Evolutionary conservation across 1,284 basidiomycete genomes (phyloP), one percentile per base, ranked within the genome.

Genomic region (Papiliotrema nemorosa): DNA sequence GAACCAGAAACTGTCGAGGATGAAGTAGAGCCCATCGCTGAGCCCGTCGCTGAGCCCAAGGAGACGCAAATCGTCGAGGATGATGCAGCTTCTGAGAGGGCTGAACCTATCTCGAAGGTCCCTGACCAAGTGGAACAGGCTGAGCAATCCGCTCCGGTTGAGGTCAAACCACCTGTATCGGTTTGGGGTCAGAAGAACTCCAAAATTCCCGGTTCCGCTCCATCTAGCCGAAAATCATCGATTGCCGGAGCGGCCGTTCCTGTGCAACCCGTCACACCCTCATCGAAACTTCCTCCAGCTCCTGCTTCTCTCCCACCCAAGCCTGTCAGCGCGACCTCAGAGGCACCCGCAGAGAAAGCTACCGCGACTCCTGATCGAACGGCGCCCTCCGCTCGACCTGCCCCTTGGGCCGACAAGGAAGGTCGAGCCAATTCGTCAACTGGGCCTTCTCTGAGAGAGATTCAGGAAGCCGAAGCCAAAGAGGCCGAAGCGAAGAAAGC

Each of bases 381-480:
- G 12, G 34, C 59, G 1, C 26, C 61, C 13, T 49, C 63, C 4
- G 53, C 66, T 25, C 70, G 69, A 49, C 55, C 64, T 20, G 75
- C 72, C 12, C 74, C 72, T 3, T 75, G 70, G 69, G 54, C 63
- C 44, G 59, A 56, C 22, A 66, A 72, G 44, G 70, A 74, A 25
- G 68, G 67, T 75, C 26, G 79, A 79, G 59, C 49, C 51, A 16
- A 59, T 73, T 7, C 63, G 0, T 70, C 75, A 18, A 37, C 61
- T 29, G 76, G 84, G n/a, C 77, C 84, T 25, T 88, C 87, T 58
- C 77, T 98, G 45, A 85, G 92, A 50, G 91, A 97, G 63, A 98
- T 99, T 52, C 96, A 98, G 72, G 91, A 96, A 63, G 85, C 86
- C 1, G 96, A 98, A 75, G 84, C 83, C 14, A 90, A 84, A 73